Evolutionary conservation across 495 filamentous ascomycete genomes (phyloP).

Genomic region (Mytilinidion resinicola): DNA sequence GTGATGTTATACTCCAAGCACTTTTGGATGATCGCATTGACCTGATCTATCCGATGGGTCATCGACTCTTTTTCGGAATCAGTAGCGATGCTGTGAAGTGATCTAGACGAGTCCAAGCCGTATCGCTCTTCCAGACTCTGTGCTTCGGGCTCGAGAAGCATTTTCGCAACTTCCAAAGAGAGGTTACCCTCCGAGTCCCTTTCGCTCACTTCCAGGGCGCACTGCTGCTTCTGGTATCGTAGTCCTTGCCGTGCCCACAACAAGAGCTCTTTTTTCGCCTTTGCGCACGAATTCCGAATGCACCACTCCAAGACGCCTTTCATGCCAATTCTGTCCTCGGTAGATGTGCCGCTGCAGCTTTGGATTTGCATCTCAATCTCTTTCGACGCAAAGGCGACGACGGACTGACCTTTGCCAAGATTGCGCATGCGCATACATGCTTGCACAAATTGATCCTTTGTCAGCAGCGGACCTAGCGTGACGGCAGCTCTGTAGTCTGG

Average conservation of each 20-base stretch:
- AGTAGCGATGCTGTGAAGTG: neutral
- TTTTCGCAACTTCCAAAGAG: slow-evolving; percentile 24
- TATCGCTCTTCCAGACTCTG: slow-evolving; percentile 44
- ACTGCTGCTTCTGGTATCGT: slow-evolving; percentile 30
- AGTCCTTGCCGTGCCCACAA: slow-evolving; percentile 57
- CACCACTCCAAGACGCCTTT: slow-evolving; percentile 54
- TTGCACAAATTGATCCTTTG: slow-evolving; percentile 70
- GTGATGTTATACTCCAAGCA: slow-evolving; percentile 43
- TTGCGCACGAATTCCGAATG: slow-evolving; percentile 50
- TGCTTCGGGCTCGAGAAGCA: slow-evolving; percentile 46
- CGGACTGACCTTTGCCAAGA: slow-evolving; percentile 32
- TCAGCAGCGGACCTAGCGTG: slow-evolving; percentile 60
- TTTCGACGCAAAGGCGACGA: slow-evolving; percentile 41
- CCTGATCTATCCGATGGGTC: slow-evolving; percentile 11
- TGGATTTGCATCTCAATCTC: slow-evolving; percentile 43
- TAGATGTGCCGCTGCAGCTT: neutral
- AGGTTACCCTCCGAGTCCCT: slow-evolving; percentile 20
- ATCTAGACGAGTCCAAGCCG: slow-evolving; percentile 12
- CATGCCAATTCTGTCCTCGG: slow-evolving; percentile 33
- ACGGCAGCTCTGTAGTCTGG: slow-evolving; percentile 58
- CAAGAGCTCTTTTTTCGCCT: slow-evolving; percentile 44
- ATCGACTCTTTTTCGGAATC: neutral
- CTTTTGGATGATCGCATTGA: slow-evolving; percentile 34
- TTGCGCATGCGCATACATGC: slow-evolving; percentile 45
- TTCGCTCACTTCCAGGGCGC: neutral